Conservation (phyloP, 2,329 filamentous ascomycete genomes). For the Coniochaeta sp. region DNA sequence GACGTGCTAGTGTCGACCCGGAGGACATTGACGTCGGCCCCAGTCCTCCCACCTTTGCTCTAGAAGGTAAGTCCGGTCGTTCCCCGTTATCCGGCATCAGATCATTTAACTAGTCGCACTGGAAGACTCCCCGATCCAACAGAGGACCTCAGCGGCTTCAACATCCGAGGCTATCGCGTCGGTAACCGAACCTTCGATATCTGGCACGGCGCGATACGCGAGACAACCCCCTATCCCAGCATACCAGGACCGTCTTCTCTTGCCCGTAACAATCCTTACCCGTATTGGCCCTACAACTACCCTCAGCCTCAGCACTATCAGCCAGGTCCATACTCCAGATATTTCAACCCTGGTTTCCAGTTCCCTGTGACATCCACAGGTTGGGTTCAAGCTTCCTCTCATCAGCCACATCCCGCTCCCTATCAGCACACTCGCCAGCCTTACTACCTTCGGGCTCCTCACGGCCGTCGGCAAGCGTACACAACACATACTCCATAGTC, state of each 20-base stretch:
- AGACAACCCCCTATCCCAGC: background rate
- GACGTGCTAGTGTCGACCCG: background rate
- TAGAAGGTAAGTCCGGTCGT: background rate
- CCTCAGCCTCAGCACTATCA: background rate
- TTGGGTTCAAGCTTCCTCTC: background rate
- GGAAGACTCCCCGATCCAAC: slow-evolving; percentile 5
- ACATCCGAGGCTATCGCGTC: slow-evolving; percentile 5
- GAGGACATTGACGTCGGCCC: background rate
- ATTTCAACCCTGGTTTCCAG: background rate
- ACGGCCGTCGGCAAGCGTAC: background rate
- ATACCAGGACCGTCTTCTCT: background rate
- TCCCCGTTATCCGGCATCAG: background rate
- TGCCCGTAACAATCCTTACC: background rate
- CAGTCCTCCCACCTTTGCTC: background rate
- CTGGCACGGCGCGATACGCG: slow-evolving; percentile 2
- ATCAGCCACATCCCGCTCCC: background rate
- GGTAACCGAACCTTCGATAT: slow-evolving; percentile 8
- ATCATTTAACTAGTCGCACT: background rate
- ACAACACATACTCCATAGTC: background rate
- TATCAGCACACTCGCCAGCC: background rate
- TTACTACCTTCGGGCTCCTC: background rate
- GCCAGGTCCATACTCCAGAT: background rate
- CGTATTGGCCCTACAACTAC: background rate
- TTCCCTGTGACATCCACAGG: background rate
- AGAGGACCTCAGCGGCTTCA: slow-evolving; percentile 6